Percentiles rank a stretch among this genome's conserved stretches.
phyloP scores from a whole-genome alignment of 2,329 filamentous ascomycete species.

The Trichoderma citrinoviride region DNA sequence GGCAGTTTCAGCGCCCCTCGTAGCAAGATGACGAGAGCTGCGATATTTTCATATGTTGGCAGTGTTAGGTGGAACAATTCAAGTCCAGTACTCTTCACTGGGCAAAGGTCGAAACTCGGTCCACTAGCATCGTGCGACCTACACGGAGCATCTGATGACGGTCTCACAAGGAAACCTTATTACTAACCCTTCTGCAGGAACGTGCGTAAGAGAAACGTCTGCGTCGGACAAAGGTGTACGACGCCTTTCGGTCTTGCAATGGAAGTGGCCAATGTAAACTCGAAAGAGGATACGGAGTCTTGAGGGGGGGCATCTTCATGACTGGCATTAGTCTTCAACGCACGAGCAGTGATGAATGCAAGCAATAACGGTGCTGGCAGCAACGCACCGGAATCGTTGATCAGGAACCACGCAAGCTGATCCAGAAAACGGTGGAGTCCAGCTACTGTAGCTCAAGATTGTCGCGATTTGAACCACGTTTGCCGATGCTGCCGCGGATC shows the following conservation, averaged over 20 bases:
- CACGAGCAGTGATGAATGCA: background rate
- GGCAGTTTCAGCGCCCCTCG: slow-evolving; percentile 6
- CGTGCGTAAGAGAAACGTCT: background rate
- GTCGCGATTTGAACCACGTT: slow-evolving; percentile 13
- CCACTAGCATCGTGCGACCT: slow-evolving; percentile 13
- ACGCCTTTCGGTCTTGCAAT: background rate
- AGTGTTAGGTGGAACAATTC: background rate
- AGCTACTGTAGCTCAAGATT: slow-evolving; percentile 2
- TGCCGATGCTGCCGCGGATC: slow-evolving; percentile 20
- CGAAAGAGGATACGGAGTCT: background rate
- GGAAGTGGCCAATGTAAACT: background rate
- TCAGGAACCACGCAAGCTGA: background rate
- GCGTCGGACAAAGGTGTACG: background rate
- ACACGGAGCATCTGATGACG: slow-evolving; percentile 15
- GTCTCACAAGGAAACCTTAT: slow-evolving; percentile 12
- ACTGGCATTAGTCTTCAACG: too few relatives aligned
- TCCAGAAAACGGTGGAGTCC: slow-evolving; percentile 1
- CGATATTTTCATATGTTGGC: background rate
- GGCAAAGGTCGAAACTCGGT: slow-evolving; percentile 1
- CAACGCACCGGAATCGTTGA: background rate
- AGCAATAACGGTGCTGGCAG: background rate
- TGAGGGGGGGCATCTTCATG: background rate
- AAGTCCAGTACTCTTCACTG: background rate
- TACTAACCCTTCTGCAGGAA: background rate
- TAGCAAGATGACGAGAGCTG: background rate